A percentile compares a stretch with the other conserved stretches of the same genome.
These are phyloP conservation scores for Blastobotrys buckinghamii DNA, from an alignment of 1,139 yeast genomes.

Conservation along the genomic window DNA sequence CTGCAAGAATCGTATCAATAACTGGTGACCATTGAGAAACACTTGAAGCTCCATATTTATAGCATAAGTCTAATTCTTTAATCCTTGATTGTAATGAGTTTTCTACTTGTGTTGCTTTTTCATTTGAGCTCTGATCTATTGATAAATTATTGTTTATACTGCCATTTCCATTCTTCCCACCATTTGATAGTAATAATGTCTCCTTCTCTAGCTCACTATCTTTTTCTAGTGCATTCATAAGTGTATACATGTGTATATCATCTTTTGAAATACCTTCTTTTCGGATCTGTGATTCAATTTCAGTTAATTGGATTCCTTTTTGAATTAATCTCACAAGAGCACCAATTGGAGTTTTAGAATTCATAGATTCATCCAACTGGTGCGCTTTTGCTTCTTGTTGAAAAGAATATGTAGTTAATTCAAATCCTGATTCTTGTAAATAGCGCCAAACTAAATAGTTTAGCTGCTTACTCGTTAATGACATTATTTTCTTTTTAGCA, in stretches of 20 bases:
- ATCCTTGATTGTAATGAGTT: slow-evolving; percentile 4
- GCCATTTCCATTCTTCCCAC: slow-evolving; percentile 7
- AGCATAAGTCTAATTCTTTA: slow-evolving; percentile 10
- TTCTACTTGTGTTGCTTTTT: slow-evolving; percentile 7
- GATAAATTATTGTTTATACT: not conserved
- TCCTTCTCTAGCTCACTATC: slow-evolving; percentile 20
- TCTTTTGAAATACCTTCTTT: slow-evolving; percentile 24
- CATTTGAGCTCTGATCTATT: not conserved
- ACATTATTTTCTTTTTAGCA: slow-evolving; percentile 46
- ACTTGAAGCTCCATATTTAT: slow-evolving; percentile 16
- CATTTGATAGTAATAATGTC: slow-evolving; percentile 1
- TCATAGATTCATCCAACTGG: slow-evolving; percentile 48
- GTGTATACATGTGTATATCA: slow-evolving; percentile 29
- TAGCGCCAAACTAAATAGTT: slow-evolving; percentile 93
- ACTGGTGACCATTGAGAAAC: slow-evolving; percentile 25
- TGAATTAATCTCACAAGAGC: slow-evolving; percentile 76
- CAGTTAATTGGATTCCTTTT: slow-evolving; percentile 71
- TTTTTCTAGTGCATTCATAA: slow-evolving; percentile 35
- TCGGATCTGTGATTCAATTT: slow-evolving; percentile 47
- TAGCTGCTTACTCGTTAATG: slow-evolving; percentile 75
- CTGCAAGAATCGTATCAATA: slow-evolving; percentile 17
- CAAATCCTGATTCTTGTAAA: slow-evolving; percentile 70
- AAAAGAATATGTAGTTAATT: slow-evolving; percentile 73
- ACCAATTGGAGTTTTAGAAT: slow-evolving; percentile 57
- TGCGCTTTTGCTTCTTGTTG: slow-evolving; percentile 68